Base-by-base conservation (phyloP, 2,329 filamentous ascomycete species). In the Colletotrichum caudatum region DNA sequence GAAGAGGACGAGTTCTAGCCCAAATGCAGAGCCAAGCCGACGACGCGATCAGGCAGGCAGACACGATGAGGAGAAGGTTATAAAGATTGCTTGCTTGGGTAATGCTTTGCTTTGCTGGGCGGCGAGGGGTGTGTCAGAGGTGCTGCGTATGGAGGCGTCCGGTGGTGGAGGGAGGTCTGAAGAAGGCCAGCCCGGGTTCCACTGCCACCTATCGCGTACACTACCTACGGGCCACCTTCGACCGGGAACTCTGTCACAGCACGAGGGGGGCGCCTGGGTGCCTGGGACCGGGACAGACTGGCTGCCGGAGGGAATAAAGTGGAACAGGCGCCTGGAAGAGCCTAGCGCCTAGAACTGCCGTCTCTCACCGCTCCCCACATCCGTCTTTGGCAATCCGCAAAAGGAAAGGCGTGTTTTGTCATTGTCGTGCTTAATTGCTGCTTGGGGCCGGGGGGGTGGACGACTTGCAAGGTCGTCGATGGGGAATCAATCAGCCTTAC, bases 41-140 rank as follows among this genome's bases (percentile, higher is more conserved):
- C 64, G 48, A 53, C 51, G 64, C 64, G 58, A 68, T 68, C 57
- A 71, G 68, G 64, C 64, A 71, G 68, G 64, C 68, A 70, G 64
- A 66, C 44, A 46, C 37, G 18, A 58, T 35, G 35, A 37, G 33
- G 48, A 51, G 35, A 16, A 37, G 48, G 50, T 39, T 63, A 35
- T 48, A 64, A 54, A 44, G 66, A 39, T 50, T 53, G 46, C 60
- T 50, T 53, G 46, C 60, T 53, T 58, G 56, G 56, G 37, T 26
- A 41, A 48, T 48, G n/a, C 6, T 58, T 63, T n/a, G 23, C 46
- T 51, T 51, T 62, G 59, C 60, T 51, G 48, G 60, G 48, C 8
- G 39, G 29, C 29, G 29, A 29, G 51, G 39, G 26, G 60, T 18
- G 56, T 63, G 54, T 58, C 35, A 62, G 57, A 51, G 67, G 37